Evolutionary conservation across 1,139 yeast genomes (phyloP).

Genomic region (Pichia sp.): DNA sequence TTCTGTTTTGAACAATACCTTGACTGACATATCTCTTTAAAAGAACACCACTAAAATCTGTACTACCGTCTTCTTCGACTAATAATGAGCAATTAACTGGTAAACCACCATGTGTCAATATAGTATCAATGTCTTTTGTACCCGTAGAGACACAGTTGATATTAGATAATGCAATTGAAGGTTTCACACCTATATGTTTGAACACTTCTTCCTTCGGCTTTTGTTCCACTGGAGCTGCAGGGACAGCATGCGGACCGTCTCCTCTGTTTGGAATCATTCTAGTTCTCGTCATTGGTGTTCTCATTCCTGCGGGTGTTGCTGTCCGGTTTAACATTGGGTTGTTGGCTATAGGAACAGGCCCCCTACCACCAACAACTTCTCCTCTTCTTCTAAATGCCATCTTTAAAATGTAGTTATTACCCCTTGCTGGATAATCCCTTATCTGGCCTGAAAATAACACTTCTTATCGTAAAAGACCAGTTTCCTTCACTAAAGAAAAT

Average conservation of each 20-base stretch:
- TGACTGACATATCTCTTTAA: slow-evolving; percentile 74
- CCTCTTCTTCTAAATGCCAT: slow-evolving; percentile 77
- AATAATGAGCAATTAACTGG: slow-evolving; percentile 75
- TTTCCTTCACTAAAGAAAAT: too few species aligned
- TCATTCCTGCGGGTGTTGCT: slow-evolving; percentile 1
- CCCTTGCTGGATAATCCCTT: background rate
- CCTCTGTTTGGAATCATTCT: background rate
- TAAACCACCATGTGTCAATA: slow-evolving; percentile 79
- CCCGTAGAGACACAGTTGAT: slow-evolving; percentile 81
- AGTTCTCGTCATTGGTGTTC: background rate
- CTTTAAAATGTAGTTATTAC: too few species aligned
- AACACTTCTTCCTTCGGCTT: slow-evolving; percentile 1
- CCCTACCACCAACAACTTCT: slow-evolving; percentile 46
- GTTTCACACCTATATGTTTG: slow-evolving; percentile 55
- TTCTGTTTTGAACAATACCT: slow-evolving; percentile 70
- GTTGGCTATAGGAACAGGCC: slow-evolving; percentile 10
- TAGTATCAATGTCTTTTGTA: slow-evolving; percentile 66
- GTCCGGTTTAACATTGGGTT: slow-evolving; percentile 14
- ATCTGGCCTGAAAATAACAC: too few species aligned
- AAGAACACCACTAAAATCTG: slow-evolving; percentile 82
- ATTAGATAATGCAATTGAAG: slow-evolving; percentile 68
- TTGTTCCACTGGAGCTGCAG: background rate
- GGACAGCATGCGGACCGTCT: background rate
- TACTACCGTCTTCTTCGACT: slow-evolving; percentile 82
- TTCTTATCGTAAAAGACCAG: too few species aligned